phyloP scores from a whole-genome alignment of 192 early-diverging fungal genomes.

The Dispira parvispora region DNA sequence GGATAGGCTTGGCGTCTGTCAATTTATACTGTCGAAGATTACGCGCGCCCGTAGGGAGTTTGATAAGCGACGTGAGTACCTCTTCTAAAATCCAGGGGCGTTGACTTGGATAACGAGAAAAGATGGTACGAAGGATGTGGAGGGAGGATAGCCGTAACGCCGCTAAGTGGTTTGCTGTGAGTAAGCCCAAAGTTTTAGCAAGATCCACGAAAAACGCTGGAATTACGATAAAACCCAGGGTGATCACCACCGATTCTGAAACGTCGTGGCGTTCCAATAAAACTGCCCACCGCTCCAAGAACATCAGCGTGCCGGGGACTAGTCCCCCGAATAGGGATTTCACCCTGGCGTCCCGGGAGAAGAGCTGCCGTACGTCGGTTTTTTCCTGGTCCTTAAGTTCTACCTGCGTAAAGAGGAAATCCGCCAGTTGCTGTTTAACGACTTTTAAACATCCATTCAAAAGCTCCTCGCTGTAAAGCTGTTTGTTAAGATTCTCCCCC shows the following conservation, averaged over 20 bases:
- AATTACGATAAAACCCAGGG: not conserved
- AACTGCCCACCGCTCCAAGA: not conserved
- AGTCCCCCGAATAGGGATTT: not conserved
- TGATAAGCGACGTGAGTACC: conserved; percentile 54
- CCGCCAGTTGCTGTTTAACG: not conserved
- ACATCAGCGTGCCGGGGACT: not conserved
- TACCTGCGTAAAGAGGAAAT: not conserved
- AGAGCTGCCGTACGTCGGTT: not conserved
- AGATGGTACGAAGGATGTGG: conserved; percentile 16
- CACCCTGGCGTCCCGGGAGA: not conserved
- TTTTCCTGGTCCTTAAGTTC: not conserved
- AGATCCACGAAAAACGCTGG: not conserved
- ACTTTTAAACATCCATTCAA: not conserved
- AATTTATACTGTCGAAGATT: conserved; percentile 33
- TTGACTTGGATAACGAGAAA: conserved; percentile 37
- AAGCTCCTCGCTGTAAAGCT: conserved; percentile 3
- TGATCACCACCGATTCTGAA: conserved; percentile 3
- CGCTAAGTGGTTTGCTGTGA: not conserved
- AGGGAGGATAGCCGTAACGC: not conserved
- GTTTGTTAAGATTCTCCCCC: not conserved
- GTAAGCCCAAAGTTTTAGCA: not conserved
- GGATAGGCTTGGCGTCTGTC: conserved; percentile 43
- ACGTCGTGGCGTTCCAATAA: not conserved
- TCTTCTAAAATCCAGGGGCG: conserved; percentile 75
- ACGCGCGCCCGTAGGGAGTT: conserved; percentile 40